Evolutionary conservation across 2,329 filamentous ascomycete genomes (phyloP).

Genomic region (Diaporthe velutina): DNA sequence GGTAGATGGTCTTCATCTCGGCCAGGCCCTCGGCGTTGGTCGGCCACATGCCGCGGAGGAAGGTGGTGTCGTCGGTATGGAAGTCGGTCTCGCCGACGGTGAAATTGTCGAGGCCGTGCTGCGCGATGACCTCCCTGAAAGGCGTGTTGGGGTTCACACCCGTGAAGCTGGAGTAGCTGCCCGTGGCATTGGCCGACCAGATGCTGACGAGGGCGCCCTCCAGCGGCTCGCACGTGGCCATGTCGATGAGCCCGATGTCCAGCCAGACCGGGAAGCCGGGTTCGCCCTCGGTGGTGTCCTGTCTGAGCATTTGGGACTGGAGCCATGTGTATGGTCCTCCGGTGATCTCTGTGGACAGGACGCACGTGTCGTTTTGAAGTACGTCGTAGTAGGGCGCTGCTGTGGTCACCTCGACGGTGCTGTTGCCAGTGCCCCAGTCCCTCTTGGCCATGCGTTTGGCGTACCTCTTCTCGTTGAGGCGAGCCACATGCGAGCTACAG

Average conservation of each 20-base stretch:
- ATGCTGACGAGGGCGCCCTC: conserved; percentile 26
- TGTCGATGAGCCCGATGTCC: conserved; percentile 32
- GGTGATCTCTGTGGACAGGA: conserved; percentile 28
- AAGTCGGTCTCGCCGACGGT: conserved; percentile 24
- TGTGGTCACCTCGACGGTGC: conserved; percentile 18
- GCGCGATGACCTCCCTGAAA: not conserved
- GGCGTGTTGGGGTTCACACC: conserved; percentile 18
- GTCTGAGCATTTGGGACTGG: conserved; percentile 11
- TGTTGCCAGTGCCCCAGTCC: not conserved
- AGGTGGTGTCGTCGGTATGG: conserved; percentile 28
- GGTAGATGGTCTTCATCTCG: conserved; percentile 31
- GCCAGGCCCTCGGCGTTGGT: conserved; percentile 15
- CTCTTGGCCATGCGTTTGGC: conserved; percentile 17
- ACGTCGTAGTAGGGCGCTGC: conserved; percentile 31
- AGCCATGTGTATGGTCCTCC: conserved; percentile 30
- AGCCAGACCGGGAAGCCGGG: conserved; percentile 26
- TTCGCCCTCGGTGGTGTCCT: conserved; percentile 32
- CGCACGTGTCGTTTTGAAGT: conserved; percentile 34
- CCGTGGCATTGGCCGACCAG: conserved; percentile 30
- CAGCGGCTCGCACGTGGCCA: conserved; percentile 34
- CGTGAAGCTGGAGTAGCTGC: conserved; percentile 26
- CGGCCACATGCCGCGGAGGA: conserved; percentile 27
- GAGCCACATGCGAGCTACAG: not conserved
- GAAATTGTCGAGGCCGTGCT: not conserved
- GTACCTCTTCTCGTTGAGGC: conserved; percentile 31